Evolutionary conservation across 129 eudicot species (phyloP), one percentile per base, ranked within the genome.

Genomic region (Flaveria ramosissima): DNA sequence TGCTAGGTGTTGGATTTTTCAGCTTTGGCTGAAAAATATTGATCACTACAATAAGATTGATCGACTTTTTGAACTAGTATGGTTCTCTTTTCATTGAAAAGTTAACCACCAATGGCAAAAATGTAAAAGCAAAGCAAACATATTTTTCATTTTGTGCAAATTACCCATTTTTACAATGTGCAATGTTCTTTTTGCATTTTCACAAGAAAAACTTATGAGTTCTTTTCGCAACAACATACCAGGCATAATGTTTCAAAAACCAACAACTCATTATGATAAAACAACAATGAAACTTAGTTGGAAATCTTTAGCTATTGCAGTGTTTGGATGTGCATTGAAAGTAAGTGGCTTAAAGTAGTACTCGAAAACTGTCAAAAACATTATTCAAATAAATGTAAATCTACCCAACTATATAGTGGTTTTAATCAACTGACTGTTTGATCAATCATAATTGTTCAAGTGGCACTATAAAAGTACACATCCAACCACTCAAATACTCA

Each of bases 1-100:
- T 92, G 74, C 76, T 85, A 77, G 91, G 87, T 23, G 85, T 83
- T 69, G 84, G 39, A 7, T 26, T 79, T 65, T 71, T 83, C 41
- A 52, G 82, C 88, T 84, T 86, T 78, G 72, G 48, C 95, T 85
- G 83, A 63, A 83, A 57, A 73, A 4, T 24, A 57, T 17, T 43
- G 15, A 72, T 13, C 9, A 71, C 20, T 39, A 79, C 68, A 16
- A 14, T 56, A 56, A 45, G 19, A 21, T 14, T 21, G 19, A 9
- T 21, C n/a, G 14, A 10, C 65, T 9, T 71, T 20, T 26, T 55
- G 1, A 70, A 57, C 69, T 41, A 16, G 17, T 66, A 66, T 52
- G 36, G 36, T 30, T 30, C 36, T 30, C 36, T 30, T 30, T 30
- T 30, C 0, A 4, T 30, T 30, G 0, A 30, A 30, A 30, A 30